A percentile compares a stretch with the other conserved stretches of the same genome.
Evolutionary conservation across 805 yeast genomes (phyloP).

Genomic region (Candida sanyiensis): DNA sequence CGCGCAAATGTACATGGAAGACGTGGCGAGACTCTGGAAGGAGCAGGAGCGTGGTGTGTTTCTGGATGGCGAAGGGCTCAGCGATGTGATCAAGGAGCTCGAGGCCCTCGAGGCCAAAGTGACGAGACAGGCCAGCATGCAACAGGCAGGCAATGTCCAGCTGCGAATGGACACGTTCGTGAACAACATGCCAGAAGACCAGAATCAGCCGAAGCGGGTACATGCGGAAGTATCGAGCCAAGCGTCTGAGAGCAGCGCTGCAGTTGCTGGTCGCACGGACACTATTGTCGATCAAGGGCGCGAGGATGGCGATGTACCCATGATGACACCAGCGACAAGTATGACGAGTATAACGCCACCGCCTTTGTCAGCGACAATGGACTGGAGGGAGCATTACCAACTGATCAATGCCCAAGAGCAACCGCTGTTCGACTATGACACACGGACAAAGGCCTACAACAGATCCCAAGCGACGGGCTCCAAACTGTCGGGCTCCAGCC

Average conservation of each 20-base stretch:
- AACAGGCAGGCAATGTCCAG: conserved; percentile 4
- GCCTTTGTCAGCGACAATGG: conserved; percentile 29
- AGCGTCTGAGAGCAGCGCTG: not conserved
- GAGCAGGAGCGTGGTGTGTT: conserved; percentile 84
- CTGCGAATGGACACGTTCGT: conserved; percentile 13
- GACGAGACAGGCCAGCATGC: not conserved
- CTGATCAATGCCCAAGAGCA: conserved; percentile 59
- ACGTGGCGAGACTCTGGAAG: conserved; percentile 78
- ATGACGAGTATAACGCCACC: conserved; percentile 26
- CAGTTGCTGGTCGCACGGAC: conserved; percentile 9
- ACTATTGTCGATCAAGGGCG: conserved; percentile 15
- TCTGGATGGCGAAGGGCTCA: conserved; percentile 68
- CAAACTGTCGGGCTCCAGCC: conserved; percentile 25
- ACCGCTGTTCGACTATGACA: conserved; percentile 60
- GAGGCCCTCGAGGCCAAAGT: conserved; percentile 22
- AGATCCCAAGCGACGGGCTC: conserved; percentile 22
- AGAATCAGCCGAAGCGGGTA: not conserved
- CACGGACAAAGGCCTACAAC: conserved; percentile 54
- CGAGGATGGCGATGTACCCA: conserved; percentile 11
- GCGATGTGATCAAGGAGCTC: conserved; percentile 57
- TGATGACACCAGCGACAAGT: conserved; percentile 21
- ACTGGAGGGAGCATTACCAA: conserved; percentile 72
- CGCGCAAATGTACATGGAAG: conserved; percentile 64
- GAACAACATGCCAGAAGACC: conserved; percentile 2
- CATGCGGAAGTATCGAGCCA: too few relatives aligned